These are phyloP conservation scores for Calonectria pauciramosa DNA, from an alignment of 2,329 filamentous ascomycete species.

Conservation along the genomic window DNA sequence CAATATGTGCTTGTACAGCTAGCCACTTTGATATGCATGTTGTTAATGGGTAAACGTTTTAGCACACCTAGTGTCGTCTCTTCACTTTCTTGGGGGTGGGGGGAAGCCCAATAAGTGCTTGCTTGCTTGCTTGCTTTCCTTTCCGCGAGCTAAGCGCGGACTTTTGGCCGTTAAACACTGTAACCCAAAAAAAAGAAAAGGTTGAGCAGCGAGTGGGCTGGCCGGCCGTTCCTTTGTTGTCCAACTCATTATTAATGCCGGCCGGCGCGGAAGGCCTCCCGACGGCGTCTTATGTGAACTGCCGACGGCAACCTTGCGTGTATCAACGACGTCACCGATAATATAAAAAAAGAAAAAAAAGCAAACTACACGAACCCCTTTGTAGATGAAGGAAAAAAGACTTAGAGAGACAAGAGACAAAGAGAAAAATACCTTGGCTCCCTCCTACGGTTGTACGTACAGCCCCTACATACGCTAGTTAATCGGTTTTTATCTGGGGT, in stretches of 20 bases:
- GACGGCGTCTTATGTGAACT: neutral
- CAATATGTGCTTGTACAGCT: conserved; percentile 5
- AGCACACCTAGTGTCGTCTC: neutral
- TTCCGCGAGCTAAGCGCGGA: neutral
- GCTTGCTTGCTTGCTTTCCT: neutral
- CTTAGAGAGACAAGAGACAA: neutral
- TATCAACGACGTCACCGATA: neutral
- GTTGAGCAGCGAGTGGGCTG: neutral
- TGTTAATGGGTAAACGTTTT: conserved; percentile 14
- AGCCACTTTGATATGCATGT: conserved; percentile 20
- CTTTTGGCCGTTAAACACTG: neutral
- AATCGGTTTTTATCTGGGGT: conserved; percentile 23
- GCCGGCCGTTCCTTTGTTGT: neutral
- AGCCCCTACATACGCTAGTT: conserved; percentile 16
- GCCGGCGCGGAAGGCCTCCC: neutral
- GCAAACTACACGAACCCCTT: neutral
- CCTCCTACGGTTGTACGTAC: neutral
- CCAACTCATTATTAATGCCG: neutral
- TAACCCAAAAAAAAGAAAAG: neutral
- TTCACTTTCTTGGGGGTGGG: neutral
- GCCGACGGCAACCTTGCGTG: neutral
- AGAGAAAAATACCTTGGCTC: neutral
- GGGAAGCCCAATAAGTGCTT: neutral
- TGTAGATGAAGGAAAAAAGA: neutral
- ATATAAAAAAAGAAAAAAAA: neutral